Conservation (phyloP, 2,329 filamentous ascomycete genomes). For the Colletotrichum kahawae region DNA sequence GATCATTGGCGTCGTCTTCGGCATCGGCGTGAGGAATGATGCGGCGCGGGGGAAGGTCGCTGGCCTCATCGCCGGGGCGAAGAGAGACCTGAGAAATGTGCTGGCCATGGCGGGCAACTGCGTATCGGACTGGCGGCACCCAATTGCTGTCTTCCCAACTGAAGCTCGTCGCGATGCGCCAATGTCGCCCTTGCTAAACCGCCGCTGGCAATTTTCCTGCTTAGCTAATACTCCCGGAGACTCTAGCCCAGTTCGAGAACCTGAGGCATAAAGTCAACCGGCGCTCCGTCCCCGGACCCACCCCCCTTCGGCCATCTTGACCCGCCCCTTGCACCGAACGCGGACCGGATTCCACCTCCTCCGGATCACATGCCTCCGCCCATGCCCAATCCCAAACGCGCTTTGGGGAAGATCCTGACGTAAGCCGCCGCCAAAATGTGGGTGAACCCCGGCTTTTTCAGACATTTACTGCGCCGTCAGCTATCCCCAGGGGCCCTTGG, state of each 20-base stretch:
- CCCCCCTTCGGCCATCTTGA: not conserved
- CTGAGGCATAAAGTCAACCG: not conserved
- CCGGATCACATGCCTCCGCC: constrained; percentile 17
- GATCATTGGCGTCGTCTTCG: constrained; percentile 23
- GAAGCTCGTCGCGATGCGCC: not conserved
- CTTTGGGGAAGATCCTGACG: constrained; percentile 12
- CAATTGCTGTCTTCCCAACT: constrained; percentile 1
- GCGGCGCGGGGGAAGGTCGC: constrained; percentile 18
- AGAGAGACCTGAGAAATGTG: constrained; percentile 37
- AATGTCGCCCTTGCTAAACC: not conserved
- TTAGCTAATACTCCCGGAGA: not conserved
- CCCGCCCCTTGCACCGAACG: not conserved
- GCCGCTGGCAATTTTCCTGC: not conserved
- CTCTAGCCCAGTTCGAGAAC: not conserved
- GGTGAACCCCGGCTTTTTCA: constrained; percentile 4
- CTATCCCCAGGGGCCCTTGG: not conserved
- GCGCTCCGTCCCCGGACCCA: constrained; percentile 14
- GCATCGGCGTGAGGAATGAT: constrained; percentile 20
- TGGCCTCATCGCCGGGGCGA: constrained; percentile 32
- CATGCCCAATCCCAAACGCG: not conserved
- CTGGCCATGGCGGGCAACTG: constrained; percentile 31
- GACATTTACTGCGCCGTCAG: not conserved
- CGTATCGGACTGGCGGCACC: not conserved
- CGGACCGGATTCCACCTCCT: not conserved
- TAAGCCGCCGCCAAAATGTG: constrained; percentile 4